These are phyloP conservation scores for Elaeis guineensis DNA, from an alignment of 176 grass and related monocot genomes.

Conservation along the genomic window DNA sequence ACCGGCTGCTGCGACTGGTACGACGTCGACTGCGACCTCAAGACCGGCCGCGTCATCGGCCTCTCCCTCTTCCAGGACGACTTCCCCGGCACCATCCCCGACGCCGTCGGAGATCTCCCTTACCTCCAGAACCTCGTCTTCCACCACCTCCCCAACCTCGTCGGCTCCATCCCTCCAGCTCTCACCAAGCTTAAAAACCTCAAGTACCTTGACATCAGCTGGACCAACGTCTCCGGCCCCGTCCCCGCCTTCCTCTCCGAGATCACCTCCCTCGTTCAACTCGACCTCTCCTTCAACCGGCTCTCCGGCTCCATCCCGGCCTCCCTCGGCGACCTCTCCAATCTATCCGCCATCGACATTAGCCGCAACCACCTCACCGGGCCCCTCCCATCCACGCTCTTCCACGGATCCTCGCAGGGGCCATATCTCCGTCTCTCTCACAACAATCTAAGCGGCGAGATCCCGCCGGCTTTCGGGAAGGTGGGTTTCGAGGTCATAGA, in stretches of 20 bases:
- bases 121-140: slow-evolving; percentile 45
- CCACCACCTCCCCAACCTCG: slow-evolving; percentile 34
- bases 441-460: slow-evolving; percentile 28
- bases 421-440: slow-evolving; percentile 10
- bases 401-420: not conserved
- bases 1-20: slow-evolving; percentile 62
- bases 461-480: slow-evolving; percentile 31
- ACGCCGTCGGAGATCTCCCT: slow-evolving; percentile 45
- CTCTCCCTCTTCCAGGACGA: slow-evolving; percentile 24
- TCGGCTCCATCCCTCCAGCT: slow-evolving; percentile 44
- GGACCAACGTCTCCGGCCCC: slow-evolving; percentile 58
- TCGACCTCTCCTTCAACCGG: slow-evolving; percentile 53
- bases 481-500: slow-evolving; percentile 30
- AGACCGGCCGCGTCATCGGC: slow-evolving; percentile 25
- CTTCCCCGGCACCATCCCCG: slow-evolving; percentile 32
- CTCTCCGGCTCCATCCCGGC: slow-evolving; percentile 48
- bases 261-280: slow-evolving; percentile 25
- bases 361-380: slow-evolving; percentile 67
- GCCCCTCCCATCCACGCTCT: slow-evolving; percentile 4
- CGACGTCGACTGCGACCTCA: slow-evolving; percentile 19
- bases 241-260: slow-evolving; percentile 29
- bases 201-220: slow-evolving; percentile 36
- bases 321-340: slow-evolving; percentile 20
- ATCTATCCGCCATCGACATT: slow-evolving; percentile 55
- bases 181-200: slow-evolving; percentile 47